These are phyloP conservation scores for Yamadazyma buinensis DNA, from an alignment of 1,139 yeast genomes.

Conservation along the genomic window DNA sequence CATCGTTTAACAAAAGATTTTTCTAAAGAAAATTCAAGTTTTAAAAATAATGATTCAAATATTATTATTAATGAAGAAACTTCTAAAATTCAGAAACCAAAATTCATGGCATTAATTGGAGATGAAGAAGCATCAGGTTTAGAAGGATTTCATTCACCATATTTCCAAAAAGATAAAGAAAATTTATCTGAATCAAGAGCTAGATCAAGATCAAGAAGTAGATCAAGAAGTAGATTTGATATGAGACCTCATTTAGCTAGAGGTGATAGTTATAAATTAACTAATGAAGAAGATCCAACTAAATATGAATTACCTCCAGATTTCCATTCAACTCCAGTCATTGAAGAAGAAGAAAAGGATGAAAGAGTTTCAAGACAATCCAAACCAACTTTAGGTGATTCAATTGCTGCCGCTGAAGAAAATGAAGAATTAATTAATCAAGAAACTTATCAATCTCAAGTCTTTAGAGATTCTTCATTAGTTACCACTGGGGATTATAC, in stretches of 20 bases:
- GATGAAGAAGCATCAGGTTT: slow-evolving; percentile 9
- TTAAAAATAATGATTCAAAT: slow-evolving; percentile 1
- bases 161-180: slow-evolving; percentile 35
- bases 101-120: slow-evolving; percentile 11
- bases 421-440: slow-evolving; percentile 8
- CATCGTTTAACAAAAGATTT: slow-evolving; percentile 28
- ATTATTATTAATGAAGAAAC: no score
- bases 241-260: slow-evolving; percentile 56
- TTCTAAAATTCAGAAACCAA: not conserved
- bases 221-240: slow-evolving; percentile 23
- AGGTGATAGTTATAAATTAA: slow-evolving; percentile 61
- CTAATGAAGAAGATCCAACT: slow-evolving; percentile 36
- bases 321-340: slow-evolving; percentile 12
- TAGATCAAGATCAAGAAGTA: slow-evolving; percentile 21
- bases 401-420: slow-evolving; percentile 37
- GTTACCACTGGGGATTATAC: slow-evolving; percentile 50
- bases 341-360: slow-evolving; percentile 21
- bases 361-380: slow-evolving; percentile 43
- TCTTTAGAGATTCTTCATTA: slow-evolving; percentile 36
- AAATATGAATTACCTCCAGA: slow-evolving; percentile 46
- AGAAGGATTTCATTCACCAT: slow-evolving; percentile 40
- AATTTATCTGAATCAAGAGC: slow-evolving; percentile 17
- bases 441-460: slow-evolving; percentile 13
- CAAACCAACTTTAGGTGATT: slow-evolving; percentile 49
- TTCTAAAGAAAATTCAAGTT: slow-evolving; percentile 9